phyloP scores from a whole-genome alignment of 2,329 filamentous ascomycete genomes.

The Hypocrella siamensis region DNA sequence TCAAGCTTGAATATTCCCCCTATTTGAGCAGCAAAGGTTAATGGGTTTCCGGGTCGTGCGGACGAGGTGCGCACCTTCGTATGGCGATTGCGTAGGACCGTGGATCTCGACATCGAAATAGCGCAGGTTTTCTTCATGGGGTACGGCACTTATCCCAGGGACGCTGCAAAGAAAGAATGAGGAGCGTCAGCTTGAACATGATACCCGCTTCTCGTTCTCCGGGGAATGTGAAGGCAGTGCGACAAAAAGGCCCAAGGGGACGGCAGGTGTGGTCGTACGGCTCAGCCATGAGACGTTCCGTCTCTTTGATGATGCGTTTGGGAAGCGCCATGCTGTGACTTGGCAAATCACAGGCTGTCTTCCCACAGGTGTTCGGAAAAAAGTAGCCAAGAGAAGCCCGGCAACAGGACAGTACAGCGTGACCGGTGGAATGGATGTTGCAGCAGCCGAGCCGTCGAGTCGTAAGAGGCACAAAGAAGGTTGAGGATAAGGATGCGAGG shows the following conservation, averaged over 20 bases:
- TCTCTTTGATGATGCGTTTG: constrained; percentile 97
- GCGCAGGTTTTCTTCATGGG: constrained; percentile 91
- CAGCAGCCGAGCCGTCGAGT: too few species aligned
- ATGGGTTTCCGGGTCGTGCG: constrained; percentile 1
- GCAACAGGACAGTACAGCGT: too few species aligned
- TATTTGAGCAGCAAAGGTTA: constrained; percentile 11
- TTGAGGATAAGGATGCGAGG: too few species aligned
- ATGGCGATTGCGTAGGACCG: constrained; percentile 80
- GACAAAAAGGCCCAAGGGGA: too few species aligned
- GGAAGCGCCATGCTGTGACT: constrained; percentile 53
- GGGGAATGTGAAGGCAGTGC: too few species aligned
- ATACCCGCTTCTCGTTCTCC: too few species aligned
- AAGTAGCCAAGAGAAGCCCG: too few species aligned
- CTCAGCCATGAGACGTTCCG: constrained; percentile 89
- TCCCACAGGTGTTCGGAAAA: too few species aligned
- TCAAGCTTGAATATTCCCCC: constrained; percentile 89
- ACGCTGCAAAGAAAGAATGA: constrained; percentile 41
- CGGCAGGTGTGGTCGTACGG: too few species aligned
- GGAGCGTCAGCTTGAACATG: constrained; percentile 3
- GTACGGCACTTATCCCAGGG: constrained; percentile 86
- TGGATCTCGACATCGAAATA: constrained; percentile 98
- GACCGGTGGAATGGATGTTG: too few species aligned
- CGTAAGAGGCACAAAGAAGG: too few species aligned
- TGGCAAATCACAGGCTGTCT: too few species aligned
- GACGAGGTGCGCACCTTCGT: constrained; percentile 55